A percentile compares a stretch with the other conserved stretches of the same genome.
These are phyloP conservation scores for Gossypium davidsonii DNA, from an alignment of 441 rosid genomes.

Conservation along the genomic window DNA sequence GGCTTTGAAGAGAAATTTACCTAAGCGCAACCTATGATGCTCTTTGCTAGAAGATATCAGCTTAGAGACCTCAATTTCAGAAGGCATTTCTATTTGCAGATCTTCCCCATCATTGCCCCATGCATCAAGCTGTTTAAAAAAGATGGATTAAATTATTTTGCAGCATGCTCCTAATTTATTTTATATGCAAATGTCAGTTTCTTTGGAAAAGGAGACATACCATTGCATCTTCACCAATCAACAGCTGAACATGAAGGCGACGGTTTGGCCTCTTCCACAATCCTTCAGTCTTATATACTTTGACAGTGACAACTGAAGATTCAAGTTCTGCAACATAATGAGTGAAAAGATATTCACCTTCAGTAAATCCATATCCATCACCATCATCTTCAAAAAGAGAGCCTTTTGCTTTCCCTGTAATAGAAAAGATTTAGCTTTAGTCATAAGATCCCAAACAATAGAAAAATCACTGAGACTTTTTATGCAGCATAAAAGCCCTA, in stretches of 20 bases:
- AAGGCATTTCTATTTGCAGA: constrained; percentile 56
- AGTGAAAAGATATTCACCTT: constrained; percentile 60
- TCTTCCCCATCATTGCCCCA: constrained; percentile 90
- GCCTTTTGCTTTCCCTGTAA: constrained; percentile 73
- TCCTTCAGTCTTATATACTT: constrained; percentile 65
- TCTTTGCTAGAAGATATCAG: constrained; percentile 46
- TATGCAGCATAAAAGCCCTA: constrained; percentile 36
- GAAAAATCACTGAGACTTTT: neutral
- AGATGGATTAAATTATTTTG: constrained; percentile 16
- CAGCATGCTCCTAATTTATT: neutral
- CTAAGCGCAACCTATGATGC: constrained; percentile 44
- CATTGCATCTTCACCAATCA: constrained; percentile 84
- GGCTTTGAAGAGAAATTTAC: constrained; percentile 30
- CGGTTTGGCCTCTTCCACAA: constrained; percentile 87
- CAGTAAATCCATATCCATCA: constrained; percentile 76
- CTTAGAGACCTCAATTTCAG: constrained; percentile 39
- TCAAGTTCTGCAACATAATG: constrained; percentile 61
- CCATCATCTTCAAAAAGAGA: constrained; percentile 81
- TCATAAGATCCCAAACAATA: neutral
- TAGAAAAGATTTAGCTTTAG: constrained; percentile 11
- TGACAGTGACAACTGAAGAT: constrained; percentile 56
- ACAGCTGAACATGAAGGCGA: constrained; percentile 57
- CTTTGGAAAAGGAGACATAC: constrained; percentile 30
- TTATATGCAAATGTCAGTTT: neutral
- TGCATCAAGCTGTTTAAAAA: constrained; percentile 52